Percentiles rank a stretch among this genome's conserved stretches.
Evolutionary conservation across 352 stramenopile species (phyloP).

Genomic region (Phytophthora pisi): DNA sequence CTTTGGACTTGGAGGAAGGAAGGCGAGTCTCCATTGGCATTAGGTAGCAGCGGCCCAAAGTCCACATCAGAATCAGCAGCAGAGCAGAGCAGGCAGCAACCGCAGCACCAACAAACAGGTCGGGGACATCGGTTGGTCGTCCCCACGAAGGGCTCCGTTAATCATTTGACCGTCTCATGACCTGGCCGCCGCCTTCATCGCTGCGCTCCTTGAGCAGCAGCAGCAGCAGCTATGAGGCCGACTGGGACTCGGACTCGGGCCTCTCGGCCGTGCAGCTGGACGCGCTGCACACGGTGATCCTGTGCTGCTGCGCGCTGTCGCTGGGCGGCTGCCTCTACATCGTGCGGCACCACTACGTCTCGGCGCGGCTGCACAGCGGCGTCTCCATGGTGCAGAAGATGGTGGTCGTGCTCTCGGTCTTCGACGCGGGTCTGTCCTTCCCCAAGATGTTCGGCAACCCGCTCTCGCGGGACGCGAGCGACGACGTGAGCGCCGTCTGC

Average conservation of each 20-base stretch:
- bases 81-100: background rate
- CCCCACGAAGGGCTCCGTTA: constrained; percentile 30
- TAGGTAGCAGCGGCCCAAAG: background rate
- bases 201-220: background rate
- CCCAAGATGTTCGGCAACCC: constrained; percentile 61
- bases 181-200: background rate
- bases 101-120: too few relatives aligned
- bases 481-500: constrained; percentile 30
- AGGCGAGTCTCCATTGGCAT: constrained; percentile 3
- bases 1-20: background rate
- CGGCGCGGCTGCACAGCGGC: constrained; percentile 30
- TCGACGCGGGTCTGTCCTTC: constrained; percentile 57
- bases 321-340: constrained; percentile 55
- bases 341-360: constrained; percentile 50
- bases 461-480: constrained; percentile 12
- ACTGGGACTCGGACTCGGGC: background rate
- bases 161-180: constrained; percentile 13
- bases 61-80: constrained; percentile 1
- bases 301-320: constrained; percentile 49
- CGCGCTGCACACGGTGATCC: constrained; percentile 41
- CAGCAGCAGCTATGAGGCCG: background rate
- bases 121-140: too few relatives aligned
- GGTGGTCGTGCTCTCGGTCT: constrained; percentile 69
- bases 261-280: constrained; percentile 39
- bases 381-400: constrained; percentile 72